A percentile compares a stretch with the other conserved stretches of the same genome.
Evolutionary conservation across 78 protist species (phyloP).

Genomic region (Mantamonas sphyraenae): DNA sequence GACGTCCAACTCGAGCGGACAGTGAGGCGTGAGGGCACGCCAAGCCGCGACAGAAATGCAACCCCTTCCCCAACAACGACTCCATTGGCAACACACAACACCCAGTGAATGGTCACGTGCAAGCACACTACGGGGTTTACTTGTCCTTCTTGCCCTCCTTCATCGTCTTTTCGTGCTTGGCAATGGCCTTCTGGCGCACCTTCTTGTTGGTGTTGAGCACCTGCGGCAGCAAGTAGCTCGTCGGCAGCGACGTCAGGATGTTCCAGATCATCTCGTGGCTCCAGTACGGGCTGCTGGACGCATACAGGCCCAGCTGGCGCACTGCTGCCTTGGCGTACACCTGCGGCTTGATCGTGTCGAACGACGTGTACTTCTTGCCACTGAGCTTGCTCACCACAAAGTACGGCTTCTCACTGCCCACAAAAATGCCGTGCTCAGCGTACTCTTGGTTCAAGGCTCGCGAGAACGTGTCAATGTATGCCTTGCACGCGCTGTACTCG

Average conservation of each 20-base stretch:
- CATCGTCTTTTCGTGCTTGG: not conserved
- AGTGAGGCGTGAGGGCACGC: too few species aligned
- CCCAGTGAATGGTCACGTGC: too few species aligned
- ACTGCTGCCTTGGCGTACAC: not conserved
- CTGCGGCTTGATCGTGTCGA: not conserved
- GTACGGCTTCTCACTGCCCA: not conserved
- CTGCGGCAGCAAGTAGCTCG: not conserved
- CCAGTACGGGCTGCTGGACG: not conserved
- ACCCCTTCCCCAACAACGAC: too few species aligned
- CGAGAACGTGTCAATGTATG: slow-evolving; percentile 13
- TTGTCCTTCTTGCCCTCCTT: too few species aligned
- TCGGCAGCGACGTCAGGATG: not conserved
- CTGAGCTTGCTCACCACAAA: not conserved
- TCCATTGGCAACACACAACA: too few species aligned
- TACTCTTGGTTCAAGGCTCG: too few species aligned
- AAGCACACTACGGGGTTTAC: too few species aligned
- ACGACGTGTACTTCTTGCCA: not conserved
- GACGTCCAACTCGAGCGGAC: too few species aligned
- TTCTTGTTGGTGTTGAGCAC: not conserved
- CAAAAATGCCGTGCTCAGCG: not conserved
- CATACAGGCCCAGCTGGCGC: not conserved
- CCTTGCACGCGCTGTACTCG: slow-evolving; percentile 34
- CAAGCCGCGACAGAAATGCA: too few species aligned
- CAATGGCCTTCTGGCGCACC: not conserved
- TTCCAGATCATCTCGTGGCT: not conserved